Evolutionary conservation across 257 asterid species (phyloP).

Genomic region (Penstemon barbatus): DNA sequence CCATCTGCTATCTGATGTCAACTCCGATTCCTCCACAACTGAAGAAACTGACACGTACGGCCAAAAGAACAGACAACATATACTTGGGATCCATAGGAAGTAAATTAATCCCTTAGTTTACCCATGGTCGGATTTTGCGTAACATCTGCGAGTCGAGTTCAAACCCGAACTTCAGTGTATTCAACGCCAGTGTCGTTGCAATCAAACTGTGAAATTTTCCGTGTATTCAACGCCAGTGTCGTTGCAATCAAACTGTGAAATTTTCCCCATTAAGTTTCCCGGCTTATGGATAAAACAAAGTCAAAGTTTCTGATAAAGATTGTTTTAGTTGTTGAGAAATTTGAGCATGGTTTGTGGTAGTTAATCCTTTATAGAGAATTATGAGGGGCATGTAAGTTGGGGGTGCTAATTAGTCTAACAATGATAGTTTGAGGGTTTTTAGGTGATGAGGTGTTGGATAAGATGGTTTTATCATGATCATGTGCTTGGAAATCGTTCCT

Average conservation of each 20-base stretch:
- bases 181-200: conserved; percentile 47
- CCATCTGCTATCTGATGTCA: conserved; percentile 30
- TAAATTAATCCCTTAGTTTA: conserved; percentile 2
- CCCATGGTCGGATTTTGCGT: conserved; percentile 15
- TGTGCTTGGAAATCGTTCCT: conserved; percentile 1
- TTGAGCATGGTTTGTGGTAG: background rate
- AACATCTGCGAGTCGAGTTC: conserved; percentile 20
- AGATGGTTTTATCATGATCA: conserved; percentile 16
- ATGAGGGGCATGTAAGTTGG: conserved; percentile 17
- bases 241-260: conserved; percentile 36
- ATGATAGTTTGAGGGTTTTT: conserved; percentile 16
- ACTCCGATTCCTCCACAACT: conserved; percentile 43
- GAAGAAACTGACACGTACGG: conserved; percentile 36
- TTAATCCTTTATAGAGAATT: conserved; percentile 20
- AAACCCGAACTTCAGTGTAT: conserved; percentile 33
- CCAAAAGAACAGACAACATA: no score
- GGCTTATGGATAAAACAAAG: conserved; percentile 41
- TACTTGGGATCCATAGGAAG: conserved; percentile 25
- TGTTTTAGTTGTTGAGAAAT: conserved; percentile 28
- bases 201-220: conserved; percentile 25
- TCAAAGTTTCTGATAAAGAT: conserved; percentile 37
- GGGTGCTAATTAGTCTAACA: conserved; percentile 14
- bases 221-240: conserved; percentile 41
- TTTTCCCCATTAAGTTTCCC: conserved; percentile 29
- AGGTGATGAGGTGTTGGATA: conserved; percentile 28